Conservation (phyloP, 352 stramenopile species). For the Globisporangium echinulatum region DNA sequence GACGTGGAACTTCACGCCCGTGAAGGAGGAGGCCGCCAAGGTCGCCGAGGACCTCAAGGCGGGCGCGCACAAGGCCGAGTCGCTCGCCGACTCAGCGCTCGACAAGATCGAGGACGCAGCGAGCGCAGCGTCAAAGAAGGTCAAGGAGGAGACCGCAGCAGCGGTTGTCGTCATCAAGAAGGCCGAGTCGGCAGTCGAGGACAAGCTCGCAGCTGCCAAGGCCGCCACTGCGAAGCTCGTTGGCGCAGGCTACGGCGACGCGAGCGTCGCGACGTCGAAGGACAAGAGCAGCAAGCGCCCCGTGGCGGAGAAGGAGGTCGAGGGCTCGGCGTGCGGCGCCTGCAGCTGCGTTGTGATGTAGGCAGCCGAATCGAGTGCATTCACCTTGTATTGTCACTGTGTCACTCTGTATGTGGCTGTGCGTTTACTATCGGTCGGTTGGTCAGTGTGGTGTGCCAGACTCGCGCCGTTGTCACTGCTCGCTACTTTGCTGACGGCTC, state of each 20-base stretch:
- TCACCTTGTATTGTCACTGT: not conserved
- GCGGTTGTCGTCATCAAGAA: constrained; percentile 17
- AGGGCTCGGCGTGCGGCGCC: constrained; percentile 40
- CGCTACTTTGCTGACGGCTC: not conserved
- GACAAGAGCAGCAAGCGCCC: constrained; percentile 25
- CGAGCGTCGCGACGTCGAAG: constrained; percentile 43
- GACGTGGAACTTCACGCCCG: constrained; percentile 24
- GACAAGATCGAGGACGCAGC: constrained; percentile 10
- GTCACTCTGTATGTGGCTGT: not conserved
- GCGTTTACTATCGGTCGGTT: not conserved
- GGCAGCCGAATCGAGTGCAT: constrained; percentile 10
- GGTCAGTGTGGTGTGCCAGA: no score
- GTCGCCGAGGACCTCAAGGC: constrained; percentile 16
- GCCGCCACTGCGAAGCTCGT: constrained; percentile 46
- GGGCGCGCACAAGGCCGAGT: constrained; percentile 7
- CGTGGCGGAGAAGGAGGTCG: constrained; percentile 38
- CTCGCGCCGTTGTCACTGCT: not conserved
- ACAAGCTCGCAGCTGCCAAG: constrained; percentile 34
- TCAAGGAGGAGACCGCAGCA: constrained; percentile 19
- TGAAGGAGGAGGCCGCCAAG: constrained; percentile 22
- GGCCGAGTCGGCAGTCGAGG: constrained; percentile 14
- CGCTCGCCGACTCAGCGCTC: constrained; percentile 2
- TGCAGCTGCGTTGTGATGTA: constrained; percentile 64
- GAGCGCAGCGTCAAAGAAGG: constrained; percentile 9
- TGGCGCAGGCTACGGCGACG: constrained; percentile 50